These are phyloP conservation scores for Nepenthes alata DNA, from an alignment of 179 eudicot species.

Conservation along the genomic window DNA sequence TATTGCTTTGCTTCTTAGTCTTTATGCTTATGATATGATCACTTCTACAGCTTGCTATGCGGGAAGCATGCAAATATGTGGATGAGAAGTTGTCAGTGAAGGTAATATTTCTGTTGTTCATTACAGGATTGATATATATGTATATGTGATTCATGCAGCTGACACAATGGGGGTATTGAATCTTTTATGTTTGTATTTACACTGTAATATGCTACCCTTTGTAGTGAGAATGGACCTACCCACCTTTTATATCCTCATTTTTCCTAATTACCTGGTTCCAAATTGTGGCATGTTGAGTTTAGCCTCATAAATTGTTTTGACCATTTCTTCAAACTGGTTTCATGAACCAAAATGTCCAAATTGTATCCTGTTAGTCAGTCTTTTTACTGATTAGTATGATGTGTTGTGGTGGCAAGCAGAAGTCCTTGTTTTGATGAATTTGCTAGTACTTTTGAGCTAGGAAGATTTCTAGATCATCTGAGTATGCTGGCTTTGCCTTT, in stretches of 20 bases:
- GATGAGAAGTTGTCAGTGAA: slow-evolving; percentile 75
- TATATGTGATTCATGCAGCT: too few species aligned
- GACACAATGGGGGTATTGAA: background rate
- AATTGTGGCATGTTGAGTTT: too few species aligned
- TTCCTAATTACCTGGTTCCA: too few species aligned
- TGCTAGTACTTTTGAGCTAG: background rate
- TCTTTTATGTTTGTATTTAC: background rate
- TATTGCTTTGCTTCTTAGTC: background rate
- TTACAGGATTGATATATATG: background rate
- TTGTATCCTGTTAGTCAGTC: too few species aligned
- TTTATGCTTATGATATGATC: slow-evolving; percentile 4
- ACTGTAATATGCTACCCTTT: background rate
- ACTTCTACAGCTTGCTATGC: slow-evolving; percentile 72
- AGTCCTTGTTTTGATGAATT: background rate
- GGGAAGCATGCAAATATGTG: slow-evolving; percentile 89
- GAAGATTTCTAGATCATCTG: background rate
- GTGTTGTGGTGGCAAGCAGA: background rate
- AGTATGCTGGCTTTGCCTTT: background rate
- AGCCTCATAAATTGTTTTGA: too few species aligned
- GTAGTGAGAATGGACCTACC: too few species aligned
- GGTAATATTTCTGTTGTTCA: slow-evolving; percentile 23
- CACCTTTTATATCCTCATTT: background rate
- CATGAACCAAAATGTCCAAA: too few species aligned
- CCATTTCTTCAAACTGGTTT: too few species aligned
- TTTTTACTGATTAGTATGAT: background rate